These are phyloP conservation scores for Penicillium daleae DNA, from an alignment of 495 filamentous ascomycete genomes.

Conservation along the genomic window DNA sequence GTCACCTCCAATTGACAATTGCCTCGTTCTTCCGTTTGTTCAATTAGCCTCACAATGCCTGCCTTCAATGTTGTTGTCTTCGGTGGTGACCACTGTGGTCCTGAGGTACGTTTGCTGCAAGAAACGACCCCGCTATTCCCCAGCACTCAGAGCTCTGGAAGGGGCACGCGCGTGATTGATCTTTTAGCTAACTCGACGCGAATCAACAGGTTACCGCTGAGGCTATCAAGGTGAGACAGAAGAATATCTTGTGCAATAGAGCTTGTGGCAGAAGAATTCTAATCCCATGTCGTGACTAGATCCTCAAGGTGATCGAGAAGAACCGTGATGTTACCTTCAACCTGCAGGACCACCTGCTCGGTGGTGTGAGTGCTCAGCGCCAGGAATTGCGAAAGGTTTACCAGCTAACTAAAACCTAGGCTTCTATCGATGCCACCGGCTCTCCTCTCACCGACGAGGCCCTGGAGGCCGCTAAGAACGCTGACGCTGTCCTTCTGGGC, in stretches of 20 bases:
- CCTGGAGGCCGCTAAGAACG: constrained; percentile 81
- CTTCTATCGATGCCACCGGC: constrained; percentile 84
- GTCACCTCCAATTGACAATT: constrained; percentile 18
- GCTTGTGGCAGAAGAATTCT: constrained; percentile 13
- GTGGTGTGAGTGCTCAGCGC: constrained; percentile 70
- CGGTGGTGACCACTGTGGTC: constrained; percentile 90
- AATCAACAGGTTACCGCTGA: constrained; percentile 61
- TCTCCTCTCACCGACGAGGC: constrained; percentile 82
- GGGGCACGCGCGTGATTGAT: not conserved
- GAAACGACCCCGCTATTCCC: constrained; percentile 1
- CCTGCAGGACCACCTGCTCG: constrained; percentile 88
- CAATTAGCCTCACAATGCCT: constrained; percentile 40
- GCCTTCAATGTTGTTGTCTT: constrained; percentile 69
- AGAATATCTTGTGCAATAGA: not conserved
- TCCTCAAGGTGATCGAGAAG: constrained; percentile 74
- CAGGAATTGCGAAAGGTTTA: not conserved
- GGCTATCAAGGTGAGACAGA: constrained; percentile 74
- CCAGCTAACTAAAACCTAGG: constrained; percentile 34
- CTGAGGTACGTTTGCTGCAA: constrained; percentile 67
- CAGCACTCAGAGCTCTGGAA: constrained; percentile 3
- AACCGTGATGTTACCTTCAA: constrained; percentile 75
- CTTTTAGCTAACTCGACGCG: constrained; percentile 11
- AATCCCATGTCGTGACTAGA: constrained; percentile 28
- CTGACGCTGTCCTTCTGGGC: constrained; percentile 91
- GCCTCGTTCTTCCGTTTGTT: constrained; percentile 14